Evolutionary conservation across 1,139 yeast species (phyloP).

Genomic region (Debaryomycetaceae sp.): DNA sequence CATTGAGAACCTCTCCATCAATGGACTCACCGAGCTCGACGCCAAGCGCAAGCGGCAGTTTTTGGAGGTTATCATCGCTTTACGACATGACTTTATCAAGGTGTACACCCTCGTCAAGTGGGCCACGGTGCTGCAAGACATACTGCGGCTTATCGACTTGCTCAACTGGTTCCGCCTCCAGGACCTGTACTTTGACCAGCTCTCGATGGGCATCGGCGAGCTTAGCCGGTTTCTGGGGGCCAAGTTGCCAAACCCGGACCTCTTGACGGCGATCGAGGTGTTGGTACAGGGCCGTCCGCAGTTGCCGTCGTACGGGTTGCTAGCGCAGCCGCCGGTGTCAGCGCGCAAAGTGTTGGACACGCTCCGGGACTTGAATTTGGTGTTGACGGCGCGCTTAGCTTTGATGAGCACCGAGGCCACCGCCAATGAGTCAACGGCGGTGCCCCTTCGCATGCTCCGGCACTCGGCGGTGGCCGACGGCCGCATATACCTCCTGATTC

Average conservation of each 20-base stretch:
- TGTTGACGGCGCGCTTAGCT: constrained; percentile 73
- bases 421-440: too few species aligned
- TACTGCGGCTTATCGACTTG: constrained; percentile 73
- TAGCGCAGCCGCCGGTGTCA: constrained; percentile 48
- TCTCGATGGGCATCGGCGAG: constrained; percentile 47
- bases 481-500: constrained; percentile 60
- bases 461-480: constrained; percentile 72
- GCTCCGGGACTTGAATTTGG: constrained; percentile 65
- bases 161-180: constrained; percentile 78
- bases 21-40: constrained; percentile 41
- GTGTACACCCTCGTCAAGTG: constrained; percentile 83
- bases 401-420: constrained; percentile 44
- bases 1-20: constrained; percentile 50
- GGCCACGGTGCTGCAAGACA: constrained; percentile 70
- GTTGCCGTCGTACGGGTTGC: constrained; percentile 60
- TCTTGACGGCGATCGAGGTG: constrained; percentile 83
- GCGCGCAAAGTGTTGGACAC: constrained; percentile 58
- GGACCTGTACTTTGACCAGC: constrained; percentile 68
- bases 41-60: constrained; percentile 62
- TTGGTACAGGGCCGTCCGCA: constrained; percentile 74
- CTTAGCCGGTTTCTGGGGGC: constrained; percentile 74
- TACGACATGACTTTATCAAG: constrained; percentile 80
- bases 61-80: constrained; percentile 59
- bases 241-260: constrained; percentile 83
- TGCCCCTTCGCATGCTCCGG: constrained; percentile 57